Base-by-base conservation (phyloP, 2,329 filamentous ascomycete genomes). In the Emergomyces pasteurianus region DNA sequence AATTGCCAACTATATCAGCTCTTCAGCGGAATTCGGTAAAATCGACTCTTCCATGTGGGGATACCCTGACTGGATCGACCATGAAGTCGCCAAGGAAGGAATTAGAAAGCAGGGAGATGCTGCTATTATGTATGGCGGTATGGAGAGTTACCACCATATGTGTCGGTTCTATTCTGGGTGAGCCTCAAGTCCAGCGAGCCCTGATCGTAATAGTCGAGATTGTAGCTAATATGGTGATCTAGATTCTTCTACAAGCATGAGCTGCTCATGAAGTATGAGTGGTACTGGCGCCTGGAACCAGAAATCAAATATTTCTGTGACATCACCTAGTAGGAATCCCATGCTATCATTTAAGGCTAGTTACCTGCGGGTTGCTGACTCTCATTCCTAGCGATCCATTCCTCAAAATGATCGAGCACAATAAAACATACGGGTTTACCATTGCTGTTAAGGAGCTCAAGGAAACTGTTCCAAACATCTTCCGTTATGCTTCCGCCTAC, bases 241-340 rank as follows among this genome's bases (percentile, higher is more conserved):
- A 86, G 90, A 50, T 94, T 95, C 77, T 99, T 99, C 78, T 99
- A 94, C 81, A 96, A 96, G 75, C 94, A 99, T 73, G 88, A 92
- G 65, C 83, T 97, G 40, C 83, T 99, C 53, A 84, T 89, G 72
- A 97, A 97, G 76, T 99, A 97, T 77, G 91, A 97, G 72, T 99
- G 94, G 94, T 99, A 99, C 80, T 99, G 94, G 94, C 90, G 94
- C 65, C 80, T 99, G 68, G 94, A 99, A 81, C 94, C 94, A 66
- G 94, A 99, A 77, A 97, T 99, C 83, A 96, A 92, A 79, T 99
- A 97, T 79, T 99, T 99, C 79, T 99, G 94, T 76, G 94, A 99
- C 73, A 97, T 99, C 67, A 99, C 94, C 66, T 99, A 99, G 89
- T 92, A 85, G 64, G 85, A 18, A 42, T 21, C 49, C 12, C 4